Evolutionary conservation across 495 filamentous ascomycete genomes (phyloP).

Genomic region (Penicillium waksmanii): DNA sequence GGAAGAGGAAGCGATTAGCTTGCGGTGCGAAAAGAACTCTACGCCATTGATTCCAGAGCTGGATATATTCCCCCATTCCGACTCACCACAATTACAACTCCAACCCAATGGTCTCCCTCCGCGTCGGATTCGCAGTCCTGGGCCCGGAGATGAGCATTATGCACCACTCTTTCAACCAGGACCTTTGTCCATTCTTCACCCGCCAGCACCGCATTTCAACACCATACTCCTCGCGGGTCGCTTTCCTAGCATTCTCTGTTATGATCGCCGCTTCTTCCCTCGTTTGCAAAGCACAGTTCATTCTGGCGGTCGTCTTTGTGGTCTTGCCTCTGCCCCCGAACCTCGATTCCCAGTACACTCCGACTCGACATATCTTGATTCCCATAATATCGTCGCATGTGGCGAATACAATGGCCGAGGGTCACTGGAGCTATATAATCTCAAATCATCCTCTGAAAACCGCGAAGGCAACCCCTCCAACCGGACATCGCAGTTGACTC

Average conservation of each 20-base stretch:
- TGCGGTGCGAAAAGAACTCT: slow-evolving; percentile 43
- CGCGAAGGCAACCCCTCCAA: slow-evolving; percentile 27
- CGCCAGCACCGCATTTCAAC: slow-evolving; percentile 57
- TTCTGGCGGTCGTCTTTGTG: slow-evolving; percentile 80
- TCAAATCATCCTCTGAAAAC: slow-evolving; percentile 43
- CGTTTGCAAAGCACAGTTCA: slow-evolving; percentile 76
- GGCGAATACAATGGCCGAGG: slow-evolving; percentile 96
- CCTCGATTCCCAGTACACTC: slow-evolving; percentile 54
- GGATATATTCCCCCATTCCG: slow-evolving; percentile 39
- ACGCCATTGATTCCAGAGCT: slow-evolving; percentile 33
- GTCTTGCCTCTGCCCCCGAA: slow-evolving; percentile 73
- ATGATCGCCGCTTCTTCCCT: slow-evolving; percentile 87
- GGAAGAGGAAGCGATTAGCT: slow-evolving; percentile 46
- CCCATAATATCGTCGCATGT: slow-evolving; percentile 74
- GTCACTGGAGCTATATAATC: slow-evolving; percentile 83
- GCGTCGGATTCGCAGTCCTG: slow-evolving; percentile 48
- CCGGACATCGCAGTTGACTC: slow-evolving; percentile 37
- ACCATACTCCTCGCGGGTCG: slow-evolving; percentile 71
- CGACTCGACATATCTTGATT: slow-evolving; percentile 53
- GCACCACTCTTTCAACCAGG: slow-evolving; percentile 80
- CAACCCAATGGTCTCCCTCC: slow-evolving; percentile 45
- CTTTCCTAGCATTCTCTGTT: slow-evolving; percentile 87
- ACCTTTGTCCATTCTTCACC: slow-evolving; percentile 80
- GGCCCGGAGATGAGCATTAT: slow-evolving; percentile 48
- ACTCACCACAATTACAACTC: slow-evolving; percentile 44